These are phyloP conservation scores for Pseudomicrostroma phylloplanum DNA, from an alignment of 1,284 basidiomycete genomes.

Conservation along the genomic window DNA sequence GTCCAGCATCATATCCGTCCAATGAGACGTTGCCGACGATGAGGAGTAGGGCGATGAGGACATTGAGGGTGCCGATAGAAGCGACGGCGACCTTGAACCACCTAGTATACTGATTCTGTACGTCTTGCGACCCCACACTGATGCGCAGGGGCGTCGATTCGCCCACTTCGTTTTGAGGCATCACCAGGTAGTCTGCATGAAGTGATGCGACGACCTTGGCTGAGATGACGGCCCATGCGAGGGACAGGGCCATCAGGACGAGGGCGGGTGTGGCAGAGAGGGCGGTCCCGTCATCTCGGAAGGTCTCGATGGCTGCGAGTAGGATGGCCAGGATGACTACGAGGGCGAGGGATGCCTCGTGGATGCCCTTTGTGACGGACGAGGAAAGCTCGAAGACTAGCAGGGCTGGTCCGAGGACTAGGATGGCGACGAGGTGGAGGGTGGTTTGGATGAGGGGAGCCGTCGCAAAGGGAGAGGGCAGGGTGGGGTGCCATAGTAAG, in stretches of 20 bases:
- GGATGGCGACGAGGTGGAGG: constrained; percentile 24
- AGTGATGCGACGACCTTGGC: constrained; percentile 20
- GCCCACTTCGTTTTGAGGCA: constrained; percentile 21
- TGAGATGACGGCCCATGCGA: constrained; percentile 22
- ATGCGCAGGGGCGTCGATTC: neutral
- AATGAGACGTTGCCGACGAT: constrained; percentile 23
- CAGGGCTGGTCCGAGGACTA: constrained; percentile 25
- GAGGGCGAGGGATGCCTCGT: constrained; percentile 20
- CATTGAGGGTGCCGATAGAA: constrained; percentile 20
- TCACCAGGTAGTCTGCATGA: constrained; percentile 21
- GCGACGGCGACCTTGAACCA: constrained; percentile 22
- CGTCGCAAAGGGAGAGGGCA: constrained; percentile 27
- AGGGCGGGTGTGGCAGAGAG: constrained; percentile 21
- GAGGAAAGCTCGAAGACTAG: constrained; percentile 35
- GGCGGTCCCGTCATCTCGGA: constrained; percentile 24
- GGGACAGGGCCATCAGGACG: constrained; percentile 20
- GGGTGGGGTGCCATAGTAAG: constrained; percentile 25
- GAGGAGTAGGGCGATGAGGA: constrained; percentile 17
- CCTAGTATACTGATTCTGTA: constrained; percentile 24
- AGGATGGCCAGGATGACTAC: constrained; percentile 19
- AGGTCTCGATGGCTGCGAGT: constrained; percentile 20
- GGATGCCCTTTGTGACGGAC: constrained; percentile 25
- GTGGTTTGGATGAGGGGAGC: constrained; percentile 25
- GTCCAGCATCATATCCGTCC: constrained; percentile 28
- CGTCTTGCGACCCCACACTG: constrained; percentile 4